phyloP scores from a whole-genome alignment of 805 yeast species.

The Saccharomycodes ludwigii region DNA sequence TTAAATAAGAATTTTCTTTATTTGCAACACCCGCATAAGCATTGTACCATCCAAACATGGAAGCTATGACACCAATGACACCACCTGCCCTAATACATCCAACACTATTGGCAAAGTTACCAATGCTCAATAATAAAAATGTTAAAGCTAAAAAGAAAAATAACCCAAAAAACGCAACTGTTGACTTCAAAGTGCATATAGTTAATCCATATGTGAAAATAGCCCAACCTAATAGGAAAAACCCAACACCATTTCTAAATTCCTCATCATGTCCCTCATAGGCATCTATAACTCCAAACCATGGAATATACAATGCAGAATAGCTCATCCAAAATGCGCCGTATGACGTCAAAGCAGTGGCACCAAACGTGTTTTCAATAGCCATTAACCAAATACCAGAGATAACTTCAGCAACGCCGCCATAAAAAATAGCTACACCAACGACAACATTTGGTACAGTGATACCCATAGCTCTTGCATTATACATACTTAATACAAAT shows the following conservation, averaged over 20 bases:
- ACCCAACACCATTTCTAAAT: constrained; percentile 40
- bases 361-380: constrained; percentile 56
- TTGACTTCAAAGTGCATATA: constrained; percentile 48
- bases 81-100: constrained; percentile 47
- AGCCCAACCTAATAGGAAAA: constrained; percentile 51
- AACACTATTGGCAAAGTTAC: constrained; percentile 33
- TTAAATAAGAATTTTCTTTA: constrained; percentile 40
- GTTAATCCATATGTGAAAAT: constrained; percentile 44
- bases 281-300: constrained; percentile 48
- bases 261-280: constrained; percentile 28
- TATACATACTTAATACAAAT: constrained; percentile 43
- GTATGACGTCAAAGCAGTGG: constrained; percentile 46
- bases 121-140: constrained; percentile 41
- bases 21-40: constrained; percentile 62
- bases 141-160: constrained; percentile 43
- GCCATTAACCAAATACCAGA: constrained; percentile 62
- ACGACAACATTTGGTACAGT: constrained; percentile 40
- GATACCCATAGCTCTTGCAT: constrained; percentile 43
- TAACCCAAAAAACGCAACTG: constrained; percentile 48
- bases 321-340: constrained; percentile 65
- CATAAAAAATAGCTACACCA: constrained; percentile 48
- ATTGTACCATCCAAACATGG: constrained; percentile 56
- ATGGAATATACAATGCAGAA: constrained; percentile 44
- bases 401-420: constrained; percentile 45
- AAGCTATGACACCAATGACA: constrained; percentile 46